A percentile compares a stretch with the other conserved stretches of the same genome.
Evolutionary conservation across 192 early-diverging fungal species (phyloP).

Genomic region (Podila verticillata): DNA sequence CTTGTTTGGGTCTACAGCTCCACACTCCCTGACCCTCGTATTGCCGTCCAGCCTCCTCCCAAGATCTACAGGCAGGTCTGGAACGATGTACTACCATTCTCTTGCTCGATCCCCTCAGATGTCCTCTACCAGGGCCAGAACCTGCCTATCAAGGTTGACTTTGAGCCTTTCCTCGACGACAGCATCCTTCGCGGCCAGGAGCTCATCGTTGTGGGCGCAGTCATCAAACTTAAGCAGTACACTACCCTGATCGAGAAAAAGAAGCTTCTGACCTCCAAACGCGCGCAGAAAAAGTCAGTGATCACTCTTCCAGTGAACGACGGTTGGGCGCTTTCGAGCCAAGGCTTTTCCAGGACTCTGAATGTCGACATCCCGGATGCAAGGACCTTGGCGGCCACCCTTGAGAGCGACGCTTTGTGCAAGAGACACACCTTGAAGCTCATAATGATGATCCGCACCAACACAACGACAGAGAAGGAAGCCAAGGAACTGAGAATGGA

Average conservation of each 20-base stretch:
- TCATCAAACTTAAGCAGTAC: conserved; percentile 42
- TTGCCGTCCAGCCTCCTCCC: conserved; percentile 7
- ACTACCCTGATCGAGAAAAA: conserved; percentile 18
- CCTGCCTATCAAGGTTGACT: conserved; percentile 22
- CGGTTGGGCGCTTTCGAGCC: conserved; percentile 19
- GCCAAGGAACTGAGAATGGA: conserved; percentile 33
- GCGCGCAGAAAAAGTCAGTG: conserved; percentile 23
- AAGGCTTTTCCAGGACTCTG: conserved; percentile 30
- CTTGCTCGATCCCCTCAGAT: conserved; percentile 25
- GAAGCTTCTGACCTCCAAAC: not conserved
- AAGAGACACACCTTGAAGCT: conserved; percentile 37
- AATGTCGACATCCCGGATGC: conserved; percentile 31
- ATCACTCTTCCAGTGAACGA: conserved; percentile 17
- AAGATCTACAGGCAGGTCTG: conserved; percentile 28
- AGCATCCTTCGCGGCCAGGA: conserved; percentile 16
- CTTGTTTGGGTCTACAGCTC: conserved; percentile 41
- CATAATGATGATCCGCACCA: conserved; percentile 41
- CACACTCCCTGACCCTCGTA: conserved; percentile 1
- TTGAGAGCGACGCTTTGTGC: conserved; percentile 15
- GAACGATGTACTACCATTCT: conserved; percentile 25
- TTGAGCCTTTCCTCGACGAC: conserved; percentile 19
- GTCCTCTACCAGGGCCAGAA: conserved; percentile 37
- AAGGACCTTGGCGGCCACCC: conserved; percentile 11
- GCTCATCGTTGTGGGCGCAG: conserved; percentile 18
- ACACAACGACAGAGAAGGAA: conserved; percentile 3